Base-by-base conservation (phyloP, 257 asterid species). In the Mentha longifolia region DNA sequence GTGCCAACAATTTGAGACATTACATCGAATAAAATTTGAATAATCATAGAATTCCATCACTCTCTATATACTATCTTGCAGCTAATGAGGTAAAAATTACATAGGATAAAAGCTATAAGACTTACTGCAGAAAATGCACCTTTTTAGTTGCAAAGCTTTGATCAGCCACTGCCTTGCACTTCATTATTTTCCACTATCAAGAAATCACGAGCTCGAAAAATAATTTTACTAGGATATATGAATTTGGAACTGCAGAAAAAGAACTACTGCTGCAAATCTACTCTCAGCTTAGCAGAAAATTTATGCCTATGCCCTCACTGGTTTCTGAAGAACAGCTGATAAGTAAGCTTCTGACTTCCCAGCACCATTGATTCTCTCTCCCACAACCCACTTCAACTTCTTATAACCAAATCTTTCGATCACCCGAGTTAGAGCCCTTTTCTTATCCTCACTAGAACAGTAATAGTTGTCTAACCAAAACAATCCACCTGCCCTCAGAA, bases 371-470 rank as follows among this genome's bases (percentile, higher is more conserved):
- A 83, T 37, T 71, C 76, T 89, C 85, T 92, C 98, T 5, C 95
- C 96, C 65, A 88, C 95, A n/a, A 89, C 83, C 98, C 98, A 92
- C 80, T 92, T 92, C 68, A 89, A 74, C 80, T 88, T 92, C 60
- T 82, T 92, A 74, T 92, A 89, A 74, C 98, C 94, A 61, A 92
- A 89, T 30, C 83, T 68, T 60, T 92, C 96, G 8, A 92, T 86
- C 85, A 91, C 63, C 28, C 86, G 88, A 31, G 95, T 89, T 37
- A 91, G 9, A 43, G 78, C 95, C 73, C 71, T 60, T 66, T 77
- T 87, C 84, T 89, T 92, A 17, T 86, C 96, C 65, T 92, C 95
- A 47, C 35, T 79, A 4, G 90, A 78, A 58, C 91, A 89, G 71
- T 76, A 88, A 47, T 86, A 85, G 74, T 86, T 89, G 35, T 92